Percentiles rank a stretch among this genome's conserved stretches.
These are phyloP conservation scores for Coemansia furcata DNA, from an alignment of 192 early-diverging fungal genomes.

Conservation along the genomic window DNA sequence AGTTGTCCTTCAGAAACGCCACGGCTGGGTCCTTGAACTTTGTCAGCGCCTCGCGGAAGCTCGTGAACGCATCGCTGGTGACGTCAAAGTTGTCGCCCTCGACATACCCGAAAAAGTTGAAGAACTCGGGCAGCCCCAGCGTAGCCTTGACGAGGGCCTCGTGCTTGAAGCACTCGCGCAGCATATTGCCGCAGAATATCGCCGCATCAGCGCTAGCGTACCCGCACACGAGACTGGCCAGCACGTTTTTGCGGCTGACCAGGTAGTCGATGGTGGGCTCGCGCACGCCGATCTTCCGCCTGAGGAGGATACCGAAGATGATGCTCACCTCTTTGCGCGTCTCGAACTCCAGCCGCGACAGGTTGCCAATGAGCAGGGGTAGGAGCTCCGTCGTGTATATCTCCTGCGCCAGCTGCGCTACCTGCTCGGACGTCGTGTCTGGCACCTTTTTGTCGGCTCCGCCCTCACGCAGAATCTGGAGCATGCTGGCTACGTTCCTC, in stretches of 20 bases:
- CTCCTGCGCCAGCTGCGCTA: slow-evolving; percentile 94
- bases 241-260: slow-evolving; percentile 75
- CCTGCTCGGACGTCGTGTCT: slow-evolving; percentile 72
- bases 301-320: slow-evolving; percentile 95
- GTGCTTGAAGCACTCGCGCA: slow-evolving; percentile 95
- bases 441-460: slow-evolving; percentile 67
- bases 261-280: slow-evolving; percentile 97
- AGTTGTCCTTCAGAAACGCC: slow-evolving; percentile 83
- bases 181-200: slow-evolving; percentile 95
- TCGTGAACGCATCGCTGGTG: slow-evolving; percentile 96
- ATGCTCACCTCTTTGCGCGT: slow-evolving; percentile 91
- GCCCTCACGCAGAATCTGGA: slow-evolving; percentile 91
- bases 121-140: slow-evolving; percentile 82
- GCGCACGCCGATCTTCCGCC: slow-evolving; percentile 90
- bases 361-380: slow-evolving; percentile 83
- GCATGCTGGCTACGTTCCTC: slow-evolving; percentile 90
- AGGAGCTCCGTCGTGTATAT: slow-evolving; percentile 91
- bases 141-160: slow-evolving; percentile 86
- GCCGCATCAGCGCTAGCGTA: slow-evolving; percentile 97
- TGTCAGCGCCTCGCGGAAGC: slow-evolving; percentile 96
- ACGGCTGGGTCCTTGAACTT: slow-evolving; percentile 92
- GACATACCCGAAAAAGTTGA: slow-evolving; percentile 94
- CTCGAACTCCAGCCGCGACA: slow-evolving; percentile 92
- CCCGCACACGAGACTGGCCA: slow-evolving; percentile 81
- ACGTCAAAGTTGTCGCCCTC: slow-evolving; percentile 98